phyloP scores from a whole-genome alignment of 2,329 filamentous ascomycete species.

The Diaporthe ilicicola region DNA sequence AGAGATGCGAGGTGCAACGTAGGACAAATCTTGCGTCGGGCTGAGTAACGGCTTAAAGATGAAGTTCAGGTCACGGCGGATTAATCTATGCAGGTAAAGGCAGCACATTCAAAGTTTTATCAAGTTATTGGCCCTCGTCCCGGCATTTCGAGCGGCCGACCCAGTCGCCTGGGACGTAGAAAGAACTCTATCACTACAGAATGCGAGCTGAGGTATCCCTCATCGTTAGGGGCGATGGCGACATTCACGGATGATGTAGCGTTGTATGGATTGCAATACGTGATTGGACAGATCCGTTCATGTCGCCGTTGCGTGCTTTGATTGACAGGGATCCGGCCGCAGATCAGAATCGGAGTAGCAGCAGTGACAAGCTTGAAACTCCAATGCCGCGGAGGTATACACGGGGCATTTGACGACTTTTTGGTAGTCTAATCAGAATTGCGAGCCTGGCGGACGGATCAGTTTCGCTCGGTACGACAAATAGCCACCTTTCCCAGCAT shows the following conservation, averaged over 20 bases:
- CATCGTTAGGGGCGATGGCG: slow-evolving; percentile 33
- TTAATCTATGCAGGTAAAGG: not conserved
- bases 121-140: not conserved
- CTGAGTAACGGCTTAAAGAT: not conserved
- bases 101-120: not conserved
- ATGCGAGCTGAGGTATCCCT: slow-evolving; percentile 6
- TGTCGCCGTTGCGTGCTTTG: slow-evolving; percentile 27
- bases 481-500: not conserved
- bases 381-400: not conserved
- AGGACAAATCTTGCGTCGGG: not conserved
- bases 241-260: slow-evolving; percentile 23
- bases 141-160: not conserved
- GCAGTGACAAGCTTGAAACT: slow-evolving; percentile 5
- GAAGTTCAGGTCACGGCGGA: not conserved
- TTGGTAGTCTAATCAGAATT: not conserved
- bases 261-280: not conserved
- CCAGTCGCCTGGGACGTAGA: not conserved
- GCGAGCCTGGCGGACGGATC: not conserved
- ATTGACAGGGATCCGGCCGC: not conserved
- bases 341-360: slow-evolving; percentile 5
- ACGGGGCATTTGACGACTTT: not conserved
- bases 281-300: slow-evolving; percentile 25
- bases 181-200: not conserved
- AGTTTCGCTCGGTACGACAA: not conserved
- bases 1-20: not conserved